These are phyloP conservation scores for Aspergillus sparsus DNA, from an alignment of 495 filamentous ascomycete species.

Conservation along the genomic window DNA sequence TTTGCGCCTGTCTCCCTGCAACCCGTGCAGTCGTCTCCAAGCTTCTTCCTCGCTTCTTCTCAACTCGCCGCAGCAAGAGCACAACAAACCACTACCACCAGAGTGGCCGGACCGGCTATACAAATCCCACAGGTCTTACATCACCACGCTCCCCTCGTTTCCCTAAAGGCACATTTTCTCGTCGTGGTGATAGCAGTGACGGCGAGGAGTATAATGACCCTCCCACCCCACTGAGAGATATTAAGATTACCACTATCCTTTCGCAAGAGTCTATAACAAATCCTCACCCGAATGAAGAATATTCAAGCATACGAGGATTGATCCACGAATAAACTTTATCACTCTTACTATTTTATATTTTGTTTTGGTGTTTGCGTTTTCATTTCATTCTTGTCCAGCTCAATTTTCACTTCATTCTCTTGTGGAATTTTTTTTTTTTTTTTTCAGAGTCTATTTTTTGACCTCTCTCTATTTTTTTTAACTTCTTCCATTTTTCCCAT, in stretches of 20 bases:
- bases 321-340: conserved; percentile 24
- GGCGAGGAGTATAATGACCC: conserved; percentile 8
- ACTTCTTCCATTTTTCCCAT: conserved; percentile 11
- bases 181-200: conserved; percentile 9
- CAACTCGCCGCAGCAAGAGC: conserved; percentile 32
- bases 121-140: conserved; percentile 24
- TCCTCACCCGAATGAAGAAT: conserved; percentile 18
- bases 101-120: conserved; percentile 22
- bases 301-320: conserved; percentile 32
- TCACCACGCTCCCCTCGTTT: conserved; percentile 21
- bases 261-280: conserved; percentile 29
- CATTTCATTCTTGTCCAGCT: too few relatives aligned
- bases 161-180: conserved; percentile 23
- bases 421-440: conserved; percentile 2
- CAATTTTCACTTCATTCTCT: not conserved
- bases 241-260: conserved; percentile 39
- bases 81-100: conserved; percentile 23
- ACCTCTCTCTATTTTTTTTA: conserved; percentile 4
- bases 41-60: conserved; percentile 40
- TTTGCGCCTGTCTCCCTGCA: conserved; percentile 58
- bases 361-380: not conserved
- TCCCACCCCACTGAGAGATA: conserved; percentile 12
- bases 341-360: conserved; percentile 12
- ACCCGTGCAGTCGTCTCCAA: conserved; percentile 51
- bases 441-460: conserved; percentile 8